Conservation (phyloP, 2,329 filamentous ascomycete genomes). For the Pezicula radicicola region DNA sequence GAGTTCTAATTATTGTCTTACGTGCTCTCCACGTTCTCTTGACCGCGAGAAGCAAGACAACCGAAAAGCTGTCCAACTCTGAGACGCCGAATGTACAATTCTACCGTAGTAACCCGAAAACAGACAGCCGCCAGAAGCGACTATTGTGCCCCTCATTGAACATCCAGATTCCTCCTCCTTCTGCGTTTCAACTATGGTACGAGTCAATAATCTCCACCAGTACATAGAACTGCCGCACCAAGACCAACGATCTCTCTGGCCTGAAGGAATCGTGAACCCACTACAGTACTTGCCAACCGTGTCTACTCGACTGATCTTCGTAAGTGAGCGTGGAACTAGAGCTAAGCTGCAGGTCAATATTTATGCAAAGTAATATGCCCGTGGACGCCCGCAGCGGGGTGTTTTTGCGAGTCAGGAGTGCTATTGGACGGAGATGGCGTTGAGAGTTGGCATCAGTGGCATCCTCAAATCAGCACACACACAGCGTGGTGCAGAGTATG, state of each 20-base stretch:
- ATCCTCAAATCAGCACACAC: slow-evolving; percentile 14
- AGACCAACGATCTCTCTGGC: not conserved
- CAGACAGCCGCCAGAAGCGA: slow-evolving; percentile 1
- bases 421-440: slow-evolving; percentile 11
- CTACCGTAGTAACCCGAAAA: not conserved
- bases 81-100: not conserved
- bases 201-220: slow-evolving; percentile 1
- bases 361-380: slow-evolving; percentile 18
- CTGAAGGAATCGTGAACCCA: not conserved
- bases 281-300: not conserved
- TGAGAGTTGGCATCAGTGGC: not conserved
- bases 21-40: not conserved
- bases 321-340: slow-evolving; percentile 9
- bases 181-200: not conserved
- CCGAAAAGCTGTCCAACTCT: not conserved
- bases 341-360: slow-evolving; percentile 19
- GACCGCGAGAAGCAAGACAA: not conserved
- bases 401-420: slow-evolving; percentile 1
- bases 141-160: not conserved
- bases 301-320: slow-evolving; percentile 8
- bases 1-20: no score
- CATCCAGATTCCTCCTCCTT: not conserved
- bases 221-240: not conserved
- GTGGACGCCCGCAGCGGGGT: slow-evolving; percentile 12
- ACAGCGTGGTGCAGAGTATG: not conserved